Evolutionary conservation across 73 alveolate genomes (phyloP).

Genomic region (Paramecium tetraurelia): DNA sequence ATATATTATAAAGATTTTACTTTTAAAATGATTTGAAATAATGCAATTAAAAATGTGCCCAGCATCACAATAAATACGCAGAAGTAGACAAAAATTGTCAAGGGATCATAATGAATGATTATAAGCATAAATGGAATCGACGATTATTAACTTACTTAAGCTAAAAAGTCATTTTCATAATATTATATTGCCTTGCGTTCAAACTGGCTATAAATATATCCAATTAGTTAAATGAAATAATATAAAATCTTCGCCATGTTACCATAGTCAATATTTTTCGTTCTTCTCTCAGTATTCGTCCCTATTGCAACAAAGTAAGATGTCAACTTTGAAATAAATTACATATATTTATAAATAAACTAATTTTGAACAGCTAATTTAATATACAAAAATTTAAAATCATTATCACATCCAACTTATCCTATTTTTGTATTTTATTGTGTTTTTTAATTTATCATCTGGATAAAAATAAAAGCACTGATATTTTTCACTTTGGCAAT

Average conservation of each 20-base stretch:
- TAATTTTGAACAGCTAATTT: not conserved
- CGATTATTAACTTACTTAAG: not conserved
- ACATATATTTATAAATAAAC: not conserved
- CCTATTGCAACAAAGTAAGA: not conserved
- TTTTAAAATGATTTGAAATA: not conserved
- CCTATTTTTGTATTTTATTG: too few relatives aligned
- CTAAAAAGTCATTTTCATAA: not conserved
- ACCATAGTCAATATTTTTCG: not conserved
- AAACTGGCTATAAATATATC: not conserved
- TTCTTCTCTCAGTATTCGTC: not conserved
- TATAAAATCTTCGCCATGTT: not conserved
- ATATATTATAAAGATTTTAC: not conserved
- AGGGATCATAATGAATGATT: not conserved
- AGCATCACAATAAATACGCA: not conserved
- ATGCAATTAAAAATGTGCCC: not conserved
- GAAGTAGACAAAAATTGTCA: not conserved
- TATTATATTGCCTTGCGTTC: not conserved
- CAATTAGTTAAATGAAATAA: not conserved
- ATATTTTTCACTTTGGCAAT: not conserved
- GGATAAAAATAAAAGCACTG: not conserved
- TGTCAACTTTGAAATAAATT: not conserved
- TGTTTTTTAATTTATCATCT: not conserved
- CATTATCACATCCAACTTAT: not conserved
- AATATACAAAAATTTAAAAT: not conserved
- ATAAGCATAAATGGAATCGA: not conserved